Evolutionary conservation across 352 stramenopile species (phyloP), one percentile per base, ranked within the genome.

Genomic region (Phytophthora citrophthora): DNA sequence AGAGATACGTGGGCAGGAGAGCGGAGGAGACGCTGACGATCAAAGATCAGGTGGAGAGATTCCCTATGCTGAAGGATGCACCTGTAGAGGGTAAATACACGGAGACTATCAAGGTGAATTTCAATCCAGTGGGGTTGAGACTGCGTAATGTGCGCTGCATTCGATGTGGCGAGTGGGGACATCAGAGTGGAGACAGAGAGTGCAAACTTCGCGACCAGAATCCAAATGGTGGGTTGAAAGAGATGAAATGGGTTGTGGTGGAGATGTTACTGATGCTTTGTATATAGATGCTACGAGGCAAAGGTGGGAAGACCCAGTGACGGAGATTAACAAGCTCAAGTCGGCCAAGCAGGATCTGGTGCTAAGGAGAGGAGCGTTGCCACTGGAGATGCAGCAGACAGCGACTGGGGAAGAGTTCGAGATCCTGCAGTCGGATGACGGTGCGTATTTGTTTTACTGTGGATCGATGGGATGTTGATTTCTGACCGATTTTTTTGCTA

Each of bases 1-100:
- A 95, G 70, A 63, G 85, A 23, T 92, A 92, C 49, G 84, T 93
- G 11, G 87, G 87, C 7, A 70, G 80, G 1, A 68, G 83, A 23
- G 74, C 80, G 1, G 79, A 91, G 41, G 83, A 95, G 52, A 75
- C 74, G 52, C 70, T 95, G 20, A 93, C 87, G 4, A 88, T 95
- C 49, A 89, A 89, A 56, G 80, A 89, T 31, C 87, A 95, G 74
- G 85, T 94, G 4, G 86, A 96, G 61, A 86, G 90, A 11, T 97
- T 97, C 27, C 88, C 90, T 20, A 88, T 96, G n/a, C 72, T 97
- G 5, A 95, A 96, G 59, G 81, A 95, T 58, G 90, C 90, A 13
- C 90, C 90, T 3, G 90, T 97, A 15, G 86, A 96, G 56, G 87
- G 89, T 40, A 81, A 82, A 29, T 96, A 93, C 71, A 90, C 90